These are phyloP conservation scores for Porcisia hertigi DNA, from an alignment of 208 protist species.

Conservation along the genomic window DNA sequence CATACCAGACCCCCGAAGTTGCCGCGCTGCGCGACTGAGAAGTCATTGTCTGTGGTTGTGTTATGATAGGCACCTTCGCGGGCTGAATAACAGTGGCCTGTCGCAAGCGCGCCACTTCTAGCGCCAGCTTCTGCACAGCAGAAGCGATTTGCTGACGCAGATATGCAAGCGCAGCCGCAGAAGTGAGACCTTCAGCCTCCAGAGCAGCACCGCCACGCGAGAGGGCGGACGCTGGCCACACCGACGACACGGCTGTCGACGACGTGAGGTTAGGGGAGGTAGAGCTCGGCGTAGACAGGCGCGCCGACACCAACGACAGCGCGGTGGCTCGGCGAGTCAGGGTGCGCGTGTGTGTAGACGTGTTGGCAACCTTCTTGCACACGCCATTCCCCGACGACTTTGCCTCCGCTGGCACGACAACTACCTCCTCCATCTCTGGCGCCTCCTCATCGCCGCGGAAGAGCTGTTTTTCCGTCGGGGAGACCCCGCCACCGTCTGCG, in stretches of 20 bases:
- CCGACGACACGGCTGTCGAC: background rate
- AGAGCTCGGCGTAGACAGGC: background rate
- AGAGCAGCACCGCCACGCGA: background rate
- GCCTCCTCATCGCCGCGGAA: conserved; percentile 13
- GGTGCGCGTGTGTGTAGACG: background rate
- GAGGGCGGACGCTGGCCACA: background rate
- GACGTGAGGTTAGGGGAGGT: background rate
- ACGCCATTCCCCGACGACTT: background rate
- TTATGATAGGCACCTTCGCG: background rate
- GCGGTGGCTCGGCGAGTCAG: background rate
- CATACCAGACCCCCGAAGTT: background rate
- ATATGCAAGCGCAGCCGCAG: conserved; percentile 11
- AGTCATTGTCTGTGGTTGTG: background rate
- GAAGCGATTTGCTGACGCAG: conserved; percentile 26
- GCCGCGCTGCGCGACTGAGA: background rate
- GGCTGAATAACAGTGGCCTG: background rate
- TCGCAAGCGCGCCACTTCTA: conserved; percentile 20
- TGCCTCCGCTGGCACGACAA: conserved; percentile 8
- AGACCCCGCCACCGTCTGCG: background rate
- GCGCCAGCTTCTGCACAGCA: conserved; percentile 15
- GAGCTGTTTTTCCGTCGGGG: conserved; percentile 24
- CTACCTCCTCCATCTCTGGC: conserved; percentile 23
- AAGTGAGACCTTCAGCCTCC: background rate
- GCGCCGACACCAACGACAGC: conserved; percentile 7
- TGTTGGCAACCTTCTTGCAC: background rate